phyloP scores from a whole-genome alignment of 2,329 filamentous ascomycete species.

The Calonectria honghensis region DNA sequence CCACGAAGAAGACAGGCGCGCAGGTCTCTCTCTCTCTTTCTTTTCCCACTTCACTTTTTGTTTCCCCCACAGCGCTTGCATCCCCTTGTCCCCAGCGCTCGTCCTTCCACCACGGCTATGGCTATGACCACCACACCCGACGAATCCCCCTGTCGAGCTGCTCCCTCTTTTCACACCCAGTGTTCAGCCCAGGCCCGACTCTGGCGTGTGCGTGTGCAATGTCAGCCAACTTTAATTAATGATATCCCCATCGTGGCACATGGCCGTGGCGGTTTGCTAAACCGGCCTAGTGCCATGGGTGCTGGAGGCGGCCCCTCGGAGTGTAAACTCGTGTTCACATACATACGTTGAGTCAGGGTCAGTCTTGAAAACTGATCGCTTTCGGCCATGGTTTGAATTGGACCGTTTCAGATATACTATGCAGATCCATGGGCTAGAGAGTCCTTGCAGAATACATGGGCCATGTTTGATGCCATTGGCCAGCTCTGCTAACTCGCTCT shows the following conservation, averaged over 20 bases:
- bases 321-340: constrained; percentile 14
- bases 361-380: constrained; percentile 18
- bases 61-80: constrained; percentile 3
- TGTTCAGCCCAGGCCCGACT: constrained; percentile 25
- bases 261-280: constrained; percentile 37
- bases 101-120: background rate
- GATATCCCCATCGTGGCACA: constrained; percentile 38
- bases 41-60: background rate
- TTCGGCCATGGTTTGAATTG: constrained; percentile 31
- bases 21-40: constrained; percentile 18
- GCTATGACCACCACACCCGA: background rate
- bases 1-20: constrained; percentile 37
- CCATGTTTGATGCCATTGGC: constrained; percentile 28
- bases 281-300: constrained; percentile 35
- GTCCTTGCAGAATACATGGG: constrained; percentile 30
- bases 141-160: constrained; percentile 23
- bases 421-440: constrained; percentile 32
- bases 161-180: constrained; percentile 4
- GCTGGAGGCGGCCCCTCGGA: constrained; percentile 17
- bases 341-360: constrained; percentile 27
- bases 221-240: constrained; percentile 43
- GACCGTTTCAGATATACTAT: constrained; percentile 38
- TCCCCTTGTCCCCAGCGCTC: constrained; percentile 9
- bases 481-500: constrained; percentile 13
- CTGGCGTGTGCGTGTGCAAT: constrained; percentile 35